Evolutionary conservation across 75 land plant genomes (phyloP).

Genomic region (Cunninghamia lanceolata): DNA sequence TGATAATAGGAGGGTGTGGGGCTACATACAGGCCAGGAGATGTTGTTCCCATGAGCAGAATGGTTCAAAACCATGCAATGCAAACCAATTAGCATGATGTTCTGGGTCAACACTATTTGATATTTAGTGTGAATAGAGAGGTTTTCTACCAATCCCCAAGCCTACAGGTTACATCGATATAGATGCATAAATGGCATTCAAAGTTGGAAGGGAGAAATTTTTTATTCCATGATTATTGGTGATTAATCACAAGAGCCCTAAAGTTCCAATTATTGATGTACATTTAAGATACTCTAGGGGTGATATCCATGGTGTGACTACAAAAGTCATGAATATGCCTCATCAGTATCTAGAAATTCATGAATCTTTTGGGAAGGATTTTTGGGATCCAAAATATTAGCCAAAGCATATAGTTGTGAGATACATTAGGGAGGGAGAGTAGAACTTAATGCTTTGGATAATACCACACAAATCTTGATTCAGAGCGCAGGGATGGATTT

Average conservation of each 20-base stretch:
- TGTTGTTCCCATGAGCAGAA: constrained; percentile 51
- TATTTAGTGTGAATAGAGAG: constrained; percentile 92
- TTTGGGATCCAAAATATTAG: too few species aligned
- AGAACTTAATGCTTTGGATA: constrained; percentile 6
- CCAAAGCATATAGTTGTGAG: too few species aligned
- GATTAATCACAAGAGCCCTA: too few species aligned
- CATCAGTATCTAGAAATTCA: too few species aligned
- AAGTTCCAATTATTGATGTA: too few species aligned
- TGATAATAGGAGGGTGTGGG: neutral
- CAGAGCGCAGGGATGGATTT: neutral
- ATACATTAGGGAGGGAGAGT: constrained; percentile 7
- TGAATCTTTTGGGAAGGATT: too few species aligned
- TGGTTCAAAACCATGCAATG: constrained; percentile 72
- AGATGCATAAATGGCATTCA: too few species aligned
- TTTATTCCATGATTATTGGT: too few species aligned
- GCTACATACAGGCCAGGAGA: constrained; percentile 33
- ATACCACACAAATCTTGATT: neutral
- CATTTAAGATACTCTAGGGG: too few species aligned
- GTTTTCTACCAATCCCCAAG: constrained; percentile 80
- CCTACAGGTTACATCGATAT: constrained; percentile 84
- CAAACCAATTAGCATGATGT: constrained; percentile 82
- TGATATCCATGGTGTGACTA: too few species aligned
- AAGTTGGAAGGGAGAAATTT: too few species aligned
- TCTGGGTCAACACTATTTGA: constrained; percentile 88
- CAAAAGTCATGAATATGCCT: too few species aligned